Conservation (phyloP, 805 yeast genomes). For the Pichia paraexigua region DNA sequence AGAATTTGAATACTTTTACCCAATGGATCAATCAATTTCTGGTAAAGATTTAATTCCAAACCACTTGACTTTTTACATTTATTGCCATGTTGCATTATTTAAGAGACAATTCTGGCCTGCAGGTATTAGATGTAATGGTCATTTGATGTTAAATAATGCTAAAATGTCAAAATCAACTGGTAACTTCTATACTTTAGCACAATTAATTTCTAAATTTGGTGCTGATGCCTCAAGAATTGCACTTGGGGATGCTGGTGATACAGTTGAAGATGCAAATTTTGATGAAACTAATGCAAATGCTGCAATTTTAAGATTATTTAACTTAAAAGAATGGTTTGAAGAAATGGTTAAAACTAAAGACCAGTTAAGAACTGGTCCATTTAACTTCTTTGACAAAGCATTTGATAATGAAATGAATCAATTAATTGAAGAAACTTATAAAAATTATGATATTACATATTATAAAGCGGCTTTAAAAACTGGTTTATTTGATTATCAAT, state of each 20-base stretch:
- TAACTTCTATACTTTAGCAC: slow-evolving; percentile 85
- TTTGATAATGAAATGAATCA: slow-evolving; percentile 91
- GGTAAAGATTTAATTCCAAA: slow-evolving; percentile 97
- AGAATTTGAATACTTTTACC: slow-evolving; percentile 95
- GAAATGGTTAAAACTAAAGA: slow-evolving; percentile 49
- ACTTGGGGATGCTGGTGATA: slow-evolving; percentile 96
- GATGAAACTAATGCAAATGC: slow-evolving; percentile 97
- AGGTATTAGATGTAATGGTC: slow-evolving; percentile 94
- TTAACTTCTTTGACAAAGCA: slow-evolving; percentile 73
- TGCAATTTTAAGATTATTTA: slow-evolving; percentile 87
- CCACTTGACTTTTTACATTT: slow-evolving; percentile 92
- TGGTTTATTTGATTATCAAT: slow-evolving; percentile 90
- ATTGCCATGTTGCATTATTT: slow-evolving; percentile 88
- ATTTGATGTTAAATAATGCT: slow-evolving; percentile 87
- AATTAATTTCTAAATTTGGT: slow-evolving; percentile 82
- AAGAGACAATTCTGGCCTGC: slow-evolving; percentile 87
- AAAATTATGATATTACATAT: slow-evolving; percentile 61
- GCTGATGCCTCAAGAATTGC: slow-evolving; percentile 98
- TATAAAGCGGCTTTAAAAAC: slow-evolving; percentile 85
- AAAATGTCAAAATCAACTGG: slow-evolving; percentile 99
- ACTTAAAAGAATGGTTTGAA: slow-evolving; percentile 93
- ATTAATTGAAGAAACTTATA: slow-evolving; percentile 65
- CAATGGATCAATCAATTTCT: slow-evolving; percentile 83
- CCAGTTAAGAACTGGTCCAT: slow-evolving; percentile 48
- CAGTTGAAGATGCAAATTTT: slow-evolving; percentile 95